Conservation (phyloP, 2,329 filamentous ascomycete genomes). For the Ramularia collo-cygni region DNA sequence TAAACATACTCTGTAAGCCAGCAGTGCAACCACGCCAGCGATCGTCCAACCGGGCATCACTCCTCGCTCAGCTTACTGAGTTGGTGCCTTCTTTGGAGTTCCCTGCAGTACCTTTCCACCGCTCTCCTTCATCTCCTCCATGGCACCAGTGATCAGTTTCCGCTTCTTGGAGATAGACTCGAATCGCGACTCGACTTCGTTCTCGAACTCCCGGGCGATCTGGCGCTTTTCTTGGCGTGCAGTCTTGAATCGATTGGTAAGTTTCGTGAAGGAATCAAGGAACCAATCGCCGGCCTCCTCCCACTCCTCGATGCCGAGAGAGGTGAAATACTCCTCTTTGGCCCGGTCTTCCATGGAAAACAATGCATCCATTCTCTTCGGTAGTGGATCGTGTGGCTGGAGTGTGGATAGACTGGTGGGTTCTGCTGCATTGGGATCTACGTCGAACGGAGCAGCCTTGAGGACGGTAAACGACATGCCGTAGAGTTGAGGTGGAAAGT, state of each 20-base stretch:
- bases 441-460: constrained; percentile 24
- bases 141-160: constrained; percentile 31
- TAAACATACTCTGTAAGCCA: constrained; percentile 2
- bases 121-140: constrained; percentile 44
- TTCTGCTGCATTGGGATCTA: constrained; percentile 16
- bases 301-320: constrained; percentile 50
- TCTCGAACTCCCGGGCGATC: constrained; percentile 48
- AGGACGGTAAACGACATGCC: constrained; percentile 23
- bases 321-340: constrained; percentile 46
- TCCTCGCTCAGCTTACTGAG: constrained; percentile 9
- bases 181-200: constrained; percentile 49
- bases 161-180: constrained; percentile 44
- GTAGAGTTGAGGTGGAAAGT: constrained; percentile 19
- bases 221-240: constrained; percentile 49
- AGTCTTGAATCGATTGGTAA: constrained; percentile 47
- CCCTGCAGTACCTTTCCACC: constrained; percentile 48
- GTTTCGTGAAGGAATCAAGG: constrained; percentile 46
- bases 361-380: constrained; percentile 17
- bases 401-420: constrained; percentile 7
- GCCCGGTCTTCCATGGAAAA: constrained; percentile 20
- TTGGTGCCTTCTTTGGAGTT: constrained; percentile 33
- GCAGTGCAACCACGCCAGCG: not conserved
- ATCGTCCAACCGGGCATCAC: not conserved
- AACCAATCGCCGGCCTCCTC: constrained; percentile 58
- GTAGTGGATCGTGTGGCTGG: constrained; percentile 13